Percentiles rank a stretch among this genome's conserved stretches.
Evolutionary conservation across 2,329 filamentous ascomycete genomes (phyloP).

Genomic region (Tolypocladium cylindrosporum): DNA sequence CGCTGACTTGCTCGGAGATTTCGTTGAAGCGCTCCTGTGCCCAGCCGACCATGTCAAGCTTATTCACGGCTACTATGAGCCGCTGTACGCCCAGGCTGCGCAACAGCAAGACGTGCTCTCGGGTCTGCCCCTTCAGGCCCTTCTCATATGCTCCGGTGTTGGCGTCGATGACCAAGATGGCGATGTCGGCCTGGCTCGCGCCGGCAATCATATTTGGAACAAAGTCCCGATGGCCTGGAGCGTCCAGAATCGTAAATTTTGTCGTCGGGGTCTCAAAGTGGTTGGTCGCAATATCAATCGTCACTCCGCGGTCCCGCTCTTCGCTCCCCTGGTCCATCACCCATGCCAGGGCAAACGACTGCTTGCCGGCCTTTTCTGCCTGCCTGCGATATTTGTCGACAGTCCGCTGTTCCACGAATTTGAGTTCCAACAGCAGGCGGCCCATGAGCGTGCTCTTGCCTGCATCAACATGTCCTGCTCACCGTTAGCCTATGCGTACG

Average conservation of each 20-base stretch:
- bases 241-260: conserved; percentile 87
- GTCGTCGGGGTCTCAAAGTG: conserved; percentile 85
- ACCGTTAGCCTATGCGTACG: not conserved
- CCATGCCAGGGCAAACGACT: conserved; percentile 94
- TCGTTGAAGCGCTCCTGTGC: conserved; percentile 72
- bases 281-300: conserved; percentile 93
- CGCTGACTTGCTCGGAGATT: conserved; percentile 71
- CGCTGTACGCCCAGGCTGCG: conserved; percentile 84
- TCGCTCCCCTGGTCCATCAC: conserved; percentile 88
- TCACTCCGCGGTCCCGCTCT: conserved; percentile 82
- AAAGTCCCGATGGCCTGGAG: conserved; percentile 89
- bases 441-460: conserved; percentile 98
- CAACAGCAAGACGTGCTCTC: conserved; percentile 83
- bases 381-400: conserved; percentile 83
- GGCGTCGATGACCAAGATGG: conserved; percentile 87
- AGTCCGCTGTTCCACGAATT: conserved; percentile 78
- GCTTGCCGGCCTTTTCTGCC: conserved; percentile 84
- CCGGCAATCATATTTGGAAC: conserved; percentile 99
- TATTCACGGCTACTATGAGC: conserved; percentile 88
- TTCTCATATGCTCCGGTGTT: conserved; percentile 87
- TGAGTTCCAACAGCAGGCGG: conserved; percentile 78
- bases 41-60: conserved; percentile 84
- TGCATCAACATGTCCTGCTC: conserved; percentile 81
- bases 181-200: conserved; percentile 91
- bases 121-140: conserved; percentile 85